phyloP scores from a whole-genome alignment of 1,284 basidiomycete genomes.

The Lignosus rhinocerotis region DNA sequence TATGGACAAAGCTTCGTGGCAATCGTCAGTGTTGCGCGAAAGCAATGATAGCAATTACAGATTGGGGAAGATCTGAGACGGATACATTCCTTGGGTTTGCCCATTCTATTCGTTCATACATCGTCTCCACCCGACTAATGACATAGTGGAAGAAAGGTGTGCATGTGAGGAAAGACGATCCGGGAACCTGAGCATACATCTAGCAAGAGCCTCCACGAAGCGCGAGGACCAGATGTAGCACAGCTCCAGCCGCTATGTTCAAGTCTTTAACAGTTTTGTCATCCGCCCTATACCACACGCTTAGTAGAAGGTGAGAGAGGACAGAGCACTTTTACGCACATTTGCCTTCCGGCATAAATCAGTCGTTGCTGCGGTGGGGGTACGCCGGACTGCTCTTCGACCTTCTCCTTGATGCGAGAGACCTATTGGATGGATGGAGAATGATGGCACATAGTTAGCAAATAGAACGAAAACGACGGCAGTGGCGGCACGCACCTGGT shows the following conservation, averaged over 20 bases:
- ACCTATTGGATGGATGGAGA: slow-evolving; percentile 54
- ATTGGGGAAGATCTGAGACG: slow-evolving; percentile 12
- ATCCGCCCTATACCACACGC: slow-evolving; percentile 54
- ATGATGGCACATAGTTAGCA: not conserved
- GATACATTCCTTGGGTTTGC: slow-evolving; percentile 15
- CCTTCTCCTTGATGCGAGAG: slow-evolving; percentile 95
- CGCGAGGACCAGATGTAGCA: slow-evolving; percentile 91
- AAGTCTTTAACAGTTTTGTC: slow-evolving; percentile 87
- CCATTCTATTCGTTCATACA: not conserved
- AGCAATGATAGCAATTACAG: slow-evolving; percentile 14
- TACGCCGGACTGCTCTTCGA: slow-evolving; percentile 99
- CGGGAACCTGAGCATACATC: slow-evolving; percentile 9
- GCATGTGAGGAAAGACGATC: not conserved
- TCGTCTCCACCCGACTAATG: not conserved
- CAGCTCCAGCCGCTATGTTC: slow-evolving; percentile 80
- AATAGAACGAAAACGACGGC: not conserved
- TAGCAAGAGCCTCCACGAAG: slow-evolving; percentile 73
- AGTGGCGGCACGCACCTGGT: slow-evolving; percentile 64
- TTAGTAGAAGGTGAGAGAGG: not conserved
- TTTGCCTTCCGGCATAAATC: slow-evolving; percentile 93
- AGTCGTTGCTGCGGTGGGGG: slow-evolving; percentile 96
- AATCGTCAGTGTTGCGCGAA: slow-evolving; percentile 2
- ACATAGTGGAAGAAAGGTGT: not conserved
- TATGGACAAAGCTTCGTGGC: not conserved
- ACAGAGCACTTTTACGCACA: slow-evolving; percentile 61